phyloP scores from a whole-genome alignment of 768 basidiomycete genomes.

The Thelephora ganbajun region DNA sequence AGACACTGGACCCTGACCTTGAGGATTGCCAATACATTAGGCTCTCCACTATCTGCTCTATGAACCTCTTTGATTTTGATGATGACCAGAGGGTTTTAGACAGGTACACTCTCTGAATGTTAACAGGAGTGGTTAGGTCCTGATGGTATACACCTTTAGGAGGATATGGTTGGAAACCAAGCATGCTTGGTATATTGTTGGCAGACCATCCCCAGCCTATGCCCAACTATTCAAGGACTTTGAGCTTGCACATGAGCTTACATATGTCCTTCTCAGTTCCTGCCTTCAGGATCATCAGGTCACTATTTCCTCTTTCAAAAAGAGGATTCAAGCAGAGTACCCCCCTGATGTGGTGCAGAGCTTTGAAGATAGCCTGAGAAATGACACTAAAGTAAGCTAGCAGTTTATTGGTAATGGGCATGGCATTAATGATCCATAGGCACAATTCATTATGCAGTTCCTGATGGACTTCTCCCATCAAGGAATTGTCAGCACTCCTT shows the following conservation, averaged over 20 bases:
- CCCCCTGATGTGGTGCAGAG: not conserved
- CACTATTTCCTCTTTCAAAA: slow-evolving; percentile 17
- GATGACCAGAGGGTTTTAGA: too few species aligned
- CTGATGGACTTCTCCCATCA: not conserved
- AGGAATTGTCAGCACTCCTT: not conserved
- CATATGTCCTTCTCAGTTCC: slow-evolving; percentile 31
- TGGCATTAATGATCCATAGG: not conserved
- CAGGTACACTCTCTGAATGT: not conserved
- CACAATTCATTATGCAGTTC: not conserved
- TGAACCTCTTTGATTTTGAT: slow-evolving; percentile 14
- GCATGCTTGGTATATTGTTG: slow-evolving; percentile 60
- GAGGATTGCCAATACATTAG: slow-evolving; percentile 13
- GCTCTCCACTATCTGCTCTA: slow-evolving; percentile 26
- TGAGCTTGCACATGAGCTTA: slow-evolving; percentile 34
- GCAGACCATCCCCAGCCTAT: slow-evolving; percentile 32
- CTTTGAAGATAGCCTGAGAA: not conserved
- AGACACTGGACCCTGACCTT: slow-evolving; percentile 9
- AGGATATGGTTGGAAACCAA: slow-evolving; percentile 51
- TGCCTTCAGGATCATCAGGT: slow-evolving; percentile 20
- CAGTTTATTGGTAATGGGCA: not conserved
- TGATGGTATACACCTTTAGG: slow-evolving; percentile 17
- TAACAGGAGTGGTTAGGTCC: not conserved
- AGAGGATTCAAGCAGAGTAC: not conserved
- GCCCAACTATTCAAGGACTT: slow-evolving; percentile 29
- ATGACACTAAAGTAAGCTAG: not conserved